Evolutionary conservation across 257 asterid species (phyloP), one percentile per base, ranked within the genome.

Genomic region (Fraxinus quadrangulata): DNA sequence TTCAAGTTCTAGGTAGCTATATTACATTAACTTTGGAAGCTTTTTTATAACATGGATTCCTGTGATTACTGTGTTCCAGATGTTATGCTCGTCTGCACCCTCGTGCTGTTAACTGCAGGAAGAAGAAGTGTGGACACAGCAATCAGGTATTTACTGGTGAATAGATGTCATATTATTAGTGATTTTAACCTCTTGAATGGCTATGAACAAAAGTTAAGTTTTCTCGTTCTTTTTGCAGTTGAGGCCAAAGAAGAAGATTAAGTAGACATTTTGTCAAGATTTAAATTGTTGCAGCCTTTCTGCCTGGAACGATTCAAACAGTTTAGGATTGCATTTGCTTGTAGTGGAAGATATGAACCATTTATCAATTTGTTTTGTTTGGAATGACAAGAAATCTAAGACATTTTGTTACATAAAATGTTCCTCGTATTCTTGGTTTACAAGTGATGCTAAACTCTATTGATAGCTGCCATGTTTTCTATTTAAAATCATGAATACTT

Each of bases 231-330:
- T 11, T 16, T 40, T 31, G 86, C 87, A 89, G 94, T 78, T 90
- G 89, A 84, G 94, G 91, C 92, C 94, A 39, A 89, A 89, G 83
- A 89, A 88, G 90, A 90, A 90, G 90, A 86, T 90, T 86, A 90
- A 90, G 91, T 90, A 90, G 90, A 76, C 17, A 59, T 42, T 37
- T 69, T 47, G 30, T 67, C 68, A 37, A 6, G 33, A 77, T 40
- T 36, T 45, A 36, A 13, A 69, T 65, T 67, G 37, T 56, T 5
- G 42, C 74, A 42, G 47, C 67, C 37, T 37, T 71, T n/a, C 10
- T 54, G 61, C 13, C 24, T 42, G 54, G 2, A 16, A 1, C 3
- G 21, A 14, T 40, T 69, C 13, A 31, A 47, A 14, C 21, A 9
- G 28, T 71, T 79, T 78, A 31, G 70, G 9, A 8, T 2, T 11